Evolutionary conservation across 176 grass and related monocot species (phyloP), one percentile per base, ranked within the genome.

Genomic region (Hsuehochloa calcarea): DNA sequence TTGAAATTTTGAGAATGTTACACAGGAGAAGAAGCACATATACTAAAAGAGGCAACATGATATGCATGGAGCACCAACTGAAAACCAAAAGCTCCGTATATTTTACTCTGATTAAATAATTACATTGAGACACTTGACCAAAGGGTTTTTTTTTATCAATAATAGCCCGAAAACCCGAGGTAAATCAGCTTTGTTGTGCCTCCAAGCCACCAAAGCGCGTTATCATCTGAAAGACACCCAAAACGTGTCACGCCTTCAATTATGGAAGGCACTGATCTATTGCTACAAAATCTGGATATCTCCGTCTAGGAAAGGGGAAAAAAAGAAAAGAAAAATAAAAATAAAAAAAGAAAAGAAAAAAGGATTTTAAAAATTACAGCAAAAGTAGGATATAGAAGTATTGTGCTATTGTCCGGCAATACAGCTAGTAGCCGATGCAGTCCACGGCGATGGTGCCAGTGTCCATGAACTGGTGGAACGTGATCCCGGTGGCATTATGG

Each of bases 391-490:
- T 39, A 60, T 5, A 5, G 5, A 37, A 56, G 39, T 17, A 79
- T 39, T 75, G 16, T 72, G 60, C 17, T 70, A 60, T 60, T 34
- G 56, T 61, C 82, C 35, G 31, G 45, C 46, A 56, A 68, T 31
- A 64, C 79, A 51, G 78, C 70, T 87, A 90, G 88, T 86, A 90
- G 51, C 88, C 83, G 20, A 84, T 68, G 62, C 85, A 90, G 85
- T 84, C 89, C 6, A 90, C 41, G 17, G 75, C 50, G 61, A 90
- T 80, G 85, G 51, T 49, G 41, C 31, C 34, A 6, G 68, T 80
- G 51, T 90, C 89, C 85, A 90, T 3, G 62, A 87, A 90, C 89
- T 87, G 85, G 13, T 90, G 88, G 88, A 81, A 93, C 45, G 75
- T 76, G 84, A 74, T 74, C 39, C 75, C 79, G 8, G 17, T 8